Evolutionary conservation across 768 basidiomycete species (phyloP), one percentile per base, ranked within the genome.

Genomic region (Tephrocybe sp.): DNA sequence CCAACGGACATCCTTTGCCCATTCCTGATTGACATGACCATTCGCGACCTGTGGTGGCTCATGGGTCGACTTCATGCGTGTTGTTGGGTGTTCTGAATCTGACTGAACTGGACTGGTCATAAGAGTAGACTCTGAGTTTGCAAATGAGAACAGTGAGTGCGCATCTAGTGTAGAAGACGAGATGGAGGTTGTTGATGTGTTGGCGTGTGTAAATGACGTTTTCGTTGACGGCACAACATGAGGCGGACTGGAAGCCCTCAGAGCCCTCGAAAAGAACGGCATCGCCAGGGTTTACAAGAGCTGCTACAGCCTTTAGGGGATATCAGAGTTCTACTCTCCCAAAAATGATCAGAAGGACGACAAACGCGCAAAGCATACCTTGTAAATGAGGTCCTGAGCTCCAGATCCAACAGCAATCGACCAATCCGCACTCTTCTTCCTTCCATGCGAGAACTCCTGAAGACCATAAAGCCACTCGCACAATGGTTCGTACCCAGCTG

Each of bases 371-470:
- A n/a, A n/a, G 18, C 47, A 18, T 34, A 12, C 79, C 79, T 60
- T 98, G 93, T 42, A 75, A 42, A 97, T 80, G 55, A 92, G 63
- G 72, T 97, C 93, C n/a, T n/a, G n/a, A n/a, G n/a, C n/a, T n/a
- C n/a, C n/a, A n/a, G n/a, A n/a, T n/a, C n/a, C n/a, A n/a, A n/a
- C n/a, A n/a, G n/a, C n/a, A n/a, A n/a, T n/a, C n/a, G n/a, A n/a
- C n/a, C n/a, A n/a, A n/a, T n/a, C n/a, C n/a, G n/a, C n/a, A n/a
- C n/a, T n/a, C n/a, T n/a, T n/a, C n/a, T n/a, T n/a, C n/a, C n/a
- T n/a, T n/a, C n/a, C n/a, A n/a, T n/a, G n/a, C n/a, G n/a, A n/a
- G n/a, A n/a, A n/a, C n/a, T n/a, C n/a, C n/a, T n/a, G n/a, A 46
- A 98, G 68, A 4, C 79, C 80, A 41, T 74, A 65, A 12, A 92